phyloP scores from a whole-genome alignment of 129 eudicot genomes.

The Flaveria brownii region DNA sequence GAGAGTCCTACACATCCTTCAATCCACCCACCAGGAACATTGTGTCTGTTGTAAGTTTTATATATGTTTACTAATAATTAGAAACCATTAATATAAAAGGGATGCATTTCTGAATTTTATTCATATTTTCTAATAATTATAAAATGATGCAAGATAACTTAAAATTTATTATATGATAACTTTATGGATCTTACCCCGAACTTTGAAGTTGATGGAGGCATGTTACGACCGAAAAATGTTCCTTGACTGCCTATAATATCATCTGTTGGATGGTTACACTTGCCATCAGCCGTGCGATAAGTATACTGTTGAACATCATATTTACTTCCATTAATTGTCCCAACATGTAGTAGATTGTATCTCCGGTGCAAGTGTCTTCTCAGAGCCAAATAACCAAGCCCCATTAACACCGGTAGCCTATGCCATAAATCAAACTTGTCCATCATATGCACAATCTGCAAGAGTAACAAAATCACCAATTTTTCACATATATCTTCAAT shows the following conservation, averaged over 20 bases:
- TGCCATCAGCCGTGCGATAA: constrained; percentile 57
- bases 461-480: background rate
- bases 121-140: too few species aligned
- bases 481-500: too few species aligned
- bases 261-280: constrained; percentile 54
- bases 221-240: constrained; percentile 54
- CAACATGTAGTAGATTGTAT: constrained; percentile 54
- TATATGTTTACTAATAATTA: background rate
- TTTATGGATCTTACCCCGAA: constrained; percentile 38
- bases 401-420: constrained; percentile 48
- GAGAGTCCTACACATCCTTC: background rate
- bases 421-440: constrained; percentile 55
- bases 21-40: background rate
- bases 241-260: constrained; percentile 54
- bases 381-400: constrained; percentile 43
- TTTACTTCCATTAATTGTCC: constrained; percentile 28
- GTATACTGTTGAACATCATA: constrained; percentile 43
- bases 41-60: background rate
- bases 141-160: too few species aligned
- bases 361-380: constrained; percentile 60
- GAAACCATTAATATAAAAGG: too few species aligned
- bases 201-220: constrained; percentile 52
- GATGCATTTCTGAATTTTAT: too few species aligned
- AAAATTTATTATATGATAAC: too few species aligned
- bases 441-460: constrained; percentile 51